phyloP scores from a whole-genome alignment of 2,329 filamentous ascomycete species.

The Xylaria sp. region DNA sequence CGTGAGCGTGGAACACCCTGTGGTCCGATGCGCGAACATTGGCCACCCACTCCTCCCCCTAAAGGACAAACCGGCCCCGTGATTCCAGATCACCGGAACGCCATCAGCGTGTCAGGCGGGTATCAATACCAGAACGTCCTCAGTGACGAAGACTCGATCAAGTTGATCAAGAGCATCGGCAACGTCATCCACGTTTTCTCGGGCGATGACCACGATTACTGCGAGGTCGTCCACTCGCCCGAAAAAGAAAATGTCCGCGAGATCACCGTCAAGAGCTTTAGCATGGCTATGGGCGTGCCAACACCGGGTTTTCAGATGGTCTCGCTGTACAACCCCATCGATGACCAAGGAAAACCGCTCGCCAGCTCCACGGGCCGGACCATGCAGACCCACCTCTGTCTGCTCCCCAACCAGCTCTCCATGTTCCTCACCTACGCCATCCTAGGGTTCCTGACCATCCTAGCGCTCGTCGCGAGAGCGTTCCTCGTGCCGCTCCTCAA shows the following conservation, averaged over 20 bases:
- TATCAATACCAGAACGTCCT: slow-evolving; percentile 99
- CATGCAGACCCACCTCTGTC: slow-evolving; percentile 86
- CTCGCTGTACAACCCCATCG: slow-evolving; percentile 91
- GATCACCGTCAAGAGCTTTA: slow-evolving; percentile 94
- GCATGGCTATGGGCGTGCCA: slow-evolving; percentile 94
- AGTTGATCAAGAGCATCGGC: slow-evolving; percentile 77
- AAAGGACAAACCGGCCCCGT: slow-evolving; percentile 61
- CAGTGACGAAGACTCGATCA: slow-evolving; percentile 73
- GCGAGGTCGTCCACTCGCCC: slow-evolving; percentile 80
- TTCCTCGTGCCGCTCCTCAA: slow-evolving; percentile 62
- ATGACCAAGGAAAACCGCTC: slow-evolving; percentile 59
- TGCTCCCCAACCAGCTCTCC: slow-evolving; percentile 84
- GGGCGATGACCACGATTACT: slow-evolving; percentile 98
- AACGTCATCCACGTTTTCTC: slow-evolving; percentile 88
- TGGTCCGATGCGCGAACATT: slow-evolving; percentile 83
- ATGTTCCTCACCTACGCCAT: slow-evolving; percentile 81
- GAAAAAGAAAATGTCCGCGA: slow-evolving; percentile 72
- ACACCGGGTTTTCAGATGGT: slow-evolving; percentile 86
- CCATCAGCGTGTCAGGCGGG: slow-evolving; percentile 76
- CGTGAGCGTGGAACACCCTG: slow-evolving; percentile 83
- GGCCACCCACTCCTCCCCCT: slow-evolving; percentile 70
- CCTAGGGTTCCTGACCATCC: slow-evolving; percentile 61
- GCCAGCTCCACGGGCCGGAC: slow-evolving; percentile 58
- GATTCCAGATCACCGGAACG: slow-evolving; percentile 72
- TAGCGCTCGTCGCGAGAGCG: slow-evolving; percentile 58